Evolutionary conservation across 441 rosid genomes (phyloP), one percentile per base, ranked within the genome.

Genomic region (Hura crepitans): DNA sequence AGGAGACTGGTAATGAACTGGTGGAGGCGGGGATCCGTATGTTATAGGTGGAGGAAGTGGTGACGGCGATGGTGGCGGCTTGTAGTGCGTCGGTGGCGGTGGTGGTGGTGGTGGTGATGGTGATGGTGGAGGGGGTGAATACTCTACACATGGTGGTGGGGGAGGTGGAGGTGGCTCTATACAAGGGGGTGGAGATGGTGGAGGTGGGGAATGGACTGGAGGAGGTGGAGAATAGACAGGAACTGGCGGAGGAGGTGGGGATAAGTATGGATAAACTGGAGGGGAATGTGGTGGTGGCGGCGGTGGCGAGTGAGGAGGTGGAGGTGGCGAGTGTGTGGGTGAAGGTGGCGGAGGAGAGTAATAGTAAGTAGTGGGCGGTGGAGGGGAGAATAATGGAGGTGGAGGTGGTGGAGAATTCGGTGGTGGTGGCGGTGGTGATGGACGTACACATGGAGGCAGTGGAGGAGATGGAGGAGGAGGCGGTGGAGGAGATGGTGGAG

Each of bases 351-450:
- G 76, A 13, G 68, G 76, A 4, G 79, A 81, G 45, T 58, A 27
- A 58, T 65, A 31, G 71, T 79, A 76, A 10, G 83, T 75, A 9
- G 79, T 54, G 3, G 85, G 71, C 0, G 76, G 74, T 14, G 85
- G 77, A 0, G 86, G 78, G 0, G 87, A 79, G 13, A 74, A 71
- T 9, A 70, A 27, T 28, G 79, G 69, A 2, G 88, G 75, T 15
- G 85, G 86, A 0, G 89, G 85, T 0, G 87, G 78, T 10, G 84
- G 81, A 6, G 83, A 65, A 6, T 75, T 75, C 0, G 85, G 77
- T 0, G 86, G 83, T 0, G 86, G 86, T 0, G 87, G 78, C 0
- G 79, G 66, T 0, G 76, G 56, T 9, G 75, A 68, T 0, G 74
- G 72, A 14, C 77, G 70, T 27, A 80, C 71, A 55, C 49, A 2